These are phyloP conservation scores for Plectranthus barbatus DNA, from an alignment of 257 asterid genomes.

Conservation along the genomic window DNA sequence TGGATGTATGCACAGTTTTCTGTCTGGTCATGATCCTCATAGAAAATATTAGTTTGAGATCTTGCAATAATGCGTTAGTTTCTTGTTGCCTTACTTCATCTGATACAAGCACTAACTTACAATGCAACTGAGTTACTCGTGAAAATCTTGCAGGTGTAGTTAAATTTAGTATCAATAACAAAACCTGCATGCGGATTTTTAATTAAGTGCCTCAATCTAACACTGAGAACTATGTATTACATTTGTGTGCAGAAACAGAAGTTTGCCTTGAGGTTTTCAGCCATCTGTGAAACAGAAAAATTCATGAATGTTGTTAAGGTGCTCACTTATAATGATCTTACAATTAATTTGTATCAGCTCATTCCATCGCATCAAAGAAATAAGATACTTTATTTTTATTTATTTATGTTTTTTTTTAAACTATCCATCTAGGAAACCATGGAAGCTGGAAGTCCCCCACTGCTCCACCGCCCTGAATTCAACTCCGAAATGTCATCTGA, in stretches of 20 bases:
- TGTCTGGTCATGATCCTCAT: not conserved
- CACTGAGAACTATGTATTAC: not conserved
- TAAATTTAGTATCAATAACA: slow-evolving; percentile 2
- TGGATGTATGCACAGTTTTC: too few species aligned
- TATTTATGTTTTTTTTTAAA: not conserved
- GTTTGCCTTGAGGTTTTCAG: slow-evolving; percentile 54
- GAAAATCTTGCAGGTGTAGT: not conserved
- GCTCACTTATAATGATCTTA: not conserved
- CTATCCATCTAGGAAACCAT: slow-evolving; percentile 40
- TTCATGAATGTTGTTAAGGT: slow-evolving; percentile 71
- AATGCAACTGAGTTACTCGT: slow-evolving; percentile 1
- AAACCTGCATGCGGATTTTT: not conserved
- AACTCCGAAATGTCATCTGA: slow-evolving; percentile 49
- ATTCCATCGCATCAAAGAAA: slow-evolving; percentile 5
- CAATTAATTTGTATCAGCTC: not conserved
- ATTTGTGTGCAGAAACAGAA: slow-evolving; percentile 55
- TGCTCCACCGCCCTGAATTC: slow-evolving; percentile 25
- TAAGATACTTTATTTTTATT: not conserved
- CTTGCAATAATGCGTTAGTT: not conserved
- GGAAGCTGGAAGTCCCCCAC: slow-evolving; percentile 23
- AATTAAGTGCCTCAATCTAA: not conserved
- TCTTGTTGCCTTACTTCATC: not conserved
- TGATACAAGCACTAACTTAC: not conserved
- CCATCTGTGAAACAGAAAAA: slow-evolving; percentile 39
- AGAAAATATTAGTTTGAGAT: not conserved